Evolutionary conservation across 768 basidiomycete genomes (phyloP).

Genomic region (Ephemerocybe angulata): DNA sequence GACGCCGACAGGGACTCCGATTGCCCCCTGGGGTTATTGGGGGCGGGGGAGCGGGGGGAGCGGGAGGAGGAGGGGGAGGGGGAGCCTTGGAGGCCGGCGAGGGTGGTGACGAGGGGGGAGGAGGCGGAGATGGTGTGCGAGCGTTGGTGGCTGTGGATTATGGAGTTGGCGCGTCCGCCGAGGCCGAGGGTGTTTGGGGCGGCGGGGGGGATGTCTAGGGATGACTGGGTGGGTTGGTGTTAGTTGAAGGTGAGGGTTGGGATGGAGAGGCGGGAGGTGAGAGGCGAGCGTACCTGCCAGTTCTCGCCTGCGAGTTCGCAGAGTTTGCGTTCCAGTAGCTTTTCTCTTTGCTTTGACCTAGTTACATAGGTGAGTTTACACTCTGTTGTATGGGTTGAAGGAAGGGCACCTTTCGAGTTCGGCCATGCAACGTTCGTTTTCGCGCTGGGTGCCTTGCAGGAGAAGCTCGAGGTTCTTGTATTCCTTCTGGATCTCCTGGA

Average conservation of each 20-base stretch:
- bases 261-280: conserved; percentile 4
- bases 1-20: not conserved
- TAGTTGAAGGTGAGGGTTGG: not conserved
- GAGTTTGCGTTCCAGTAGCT: conserved; percentile 71
- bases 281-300: conserved; percentile 61
- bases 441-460: conserved; percentile 75
- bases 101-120: conserved; percentile 16
- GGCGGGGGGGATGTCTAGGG: conserved; percentile 31
- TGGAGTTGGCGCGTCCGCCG: conserved; percentile 5
- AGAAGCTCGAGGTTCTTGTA: conserved; percentile 73
- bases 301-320: conserved; percentile 70
- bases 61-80: too few species aligned
- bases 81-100: conserved; percentile 12
- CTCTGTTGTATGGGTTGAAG: not conserved
- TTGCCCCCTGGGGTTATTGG: conserved; percentile 5
- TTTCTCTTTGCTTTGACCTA: conserved; percentile 63
- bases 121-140: conserved; percentile 29
- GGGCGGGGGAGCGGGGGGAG: too few species aligned
- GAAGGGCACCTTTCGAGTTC: conserved; percentile 62
- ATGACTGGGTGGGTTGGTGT: conserved; percentile 16
- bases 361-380: conserved; percentile 18
- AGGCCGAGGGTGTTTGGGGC: conserved; percentile 20
- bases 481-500: conserved; percentile 68
- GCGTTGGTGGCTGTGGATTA: conserved; percentile 27
- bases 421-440: conserved; percentile 82